phyloP scores from a whole-genome alignment of 2,329 filamentous ascomycete species.

The Fusarium protoensiforme region DNA sequence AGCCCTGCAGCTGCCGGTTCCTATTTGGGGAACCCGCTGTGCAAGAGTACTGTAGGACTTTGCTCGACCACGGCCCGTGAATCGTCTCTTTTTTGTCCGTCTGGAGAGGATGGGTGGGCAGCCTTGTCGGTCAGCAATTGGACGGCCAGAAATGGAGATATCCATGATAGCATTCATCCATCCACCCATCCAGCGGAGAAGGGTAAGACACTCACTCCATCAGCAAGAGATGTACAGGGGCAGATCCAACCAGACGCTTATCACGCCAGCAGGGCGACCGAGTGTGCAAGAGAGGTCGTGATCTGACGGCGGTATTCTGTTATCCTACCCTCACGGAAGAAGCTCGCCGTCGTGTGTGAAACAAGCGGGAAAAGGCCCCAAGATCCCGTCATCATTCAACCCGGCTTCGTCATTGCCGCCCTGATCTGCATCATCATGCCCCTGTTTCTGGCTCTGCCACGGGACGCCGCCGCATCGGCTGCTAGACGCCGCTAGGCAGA shows the following conservation, averaged over 20 bases:
- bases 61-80: neutral
- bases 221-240: conserved; percentile 8
- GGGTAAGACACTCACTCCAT: conserved; percentile 1
- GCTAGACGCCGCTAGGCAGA: conserved; percentile 14
- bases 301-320: neutral
- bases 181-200: neutral
- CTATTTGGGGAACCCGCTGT: conserved; percentile 21
- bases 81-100: neutral
- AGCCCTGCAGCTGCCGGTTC: conserved; percentile 13
- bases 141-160: conserved; percentile 7
- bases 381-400: conserved; percentile 27
- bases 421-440: conserved; percentile 14
- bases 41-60: neutral
- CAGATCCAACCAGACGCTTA: conserved; percentile 6
- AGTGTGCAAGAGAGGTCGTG: conserved; percentile 8
- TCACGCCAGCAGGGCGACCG: conserved; percentile 1
- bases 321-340: neutral
- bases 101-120: conserved; percentile 13
- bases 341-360: neutral
- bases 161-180: conserved; percentile 3
- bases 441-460: conserved; percentile 10
- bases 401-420: conserved; percentile 25
- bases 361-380: neutral
- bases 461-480: neutral
- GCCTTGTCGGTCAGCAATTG: conserved; percentile 6